Evolutionary conservation across 805 yeast species (phyloP).

Genomic region (Wickerhamomyces sydowiorum): DNA sequence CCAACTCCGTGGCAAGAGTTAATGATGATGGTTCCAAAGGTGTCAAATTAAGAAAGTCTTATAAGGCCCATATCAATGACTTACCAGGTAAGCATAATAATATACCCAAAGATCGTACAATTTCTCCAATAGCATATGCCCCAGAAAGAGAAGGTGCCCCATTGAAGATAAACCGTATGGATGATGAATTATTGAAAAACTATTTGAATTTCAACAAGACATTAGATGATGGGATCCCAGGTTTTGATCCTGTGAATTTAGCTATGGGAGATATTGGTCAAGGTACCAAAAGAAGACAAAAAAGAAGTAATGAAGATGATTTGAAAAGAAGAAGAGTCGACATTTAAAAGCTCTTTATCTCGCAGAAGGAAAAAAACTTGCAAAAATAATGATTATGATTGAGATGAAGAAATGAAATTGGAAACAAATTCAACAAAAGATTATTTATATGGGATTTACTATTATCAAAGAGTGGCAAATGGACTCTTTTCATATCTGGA

Average conservation of each 20-base stretch:
- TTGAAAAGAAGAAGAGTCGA: slow-evolving; percentile 22
- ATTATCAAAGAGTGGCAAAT: too few species aligned
- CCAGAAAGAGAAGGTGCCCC: slow-evolving; percentile 30
- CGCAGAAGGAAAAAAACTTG: too few species aligned
- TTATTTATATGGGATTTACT: too few species aligned
- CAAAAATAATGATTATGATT: not conserved
- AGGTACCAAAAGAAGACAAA: slow-evolving; percentile 33
- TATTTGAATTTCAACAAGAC: slow-evolving; percentile 61
- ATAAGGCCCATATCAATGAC: slow-evolving; percentile 87
- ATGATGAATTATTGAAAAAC: slow-evolving; percentile 38
- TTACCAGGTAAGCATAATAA: slow-evolving; percentile 69
- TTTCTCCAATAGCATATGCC: slow-evolving; percentile 32
- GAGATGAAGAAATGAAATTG: not conserved
- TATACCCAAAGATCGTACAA: slow-evolving; percentile 44
- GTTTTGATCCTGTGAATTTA: slow-evolving; percentile 62
- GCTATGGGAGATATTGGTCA: slow-evolving; percentile 46
- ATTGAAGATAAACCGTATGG: slow-evolving; percentile 43
- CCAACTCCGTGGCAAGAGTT: slow-evolving; percentile 78
- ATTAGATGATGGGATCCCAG: slow-evolving; percentile 67
- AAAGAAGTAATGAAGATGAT: slow-evolving; percentile 27
- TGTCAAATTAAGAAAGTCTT: slow-evolving; percentile 87
- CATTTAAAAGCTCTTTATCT: not conserved
- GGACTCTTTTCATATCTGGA: too few species aligned
- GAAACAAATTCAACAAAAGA: too few species aligned
- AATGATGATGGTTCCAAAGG: slow-evolving; percentile 89